A percentile compares a stretch with the other conserved stretches of the same genome.
Conservation (phyloP, 2,329 filamentous ascomycete species). For the Aureobasidium sp. region DNA sequence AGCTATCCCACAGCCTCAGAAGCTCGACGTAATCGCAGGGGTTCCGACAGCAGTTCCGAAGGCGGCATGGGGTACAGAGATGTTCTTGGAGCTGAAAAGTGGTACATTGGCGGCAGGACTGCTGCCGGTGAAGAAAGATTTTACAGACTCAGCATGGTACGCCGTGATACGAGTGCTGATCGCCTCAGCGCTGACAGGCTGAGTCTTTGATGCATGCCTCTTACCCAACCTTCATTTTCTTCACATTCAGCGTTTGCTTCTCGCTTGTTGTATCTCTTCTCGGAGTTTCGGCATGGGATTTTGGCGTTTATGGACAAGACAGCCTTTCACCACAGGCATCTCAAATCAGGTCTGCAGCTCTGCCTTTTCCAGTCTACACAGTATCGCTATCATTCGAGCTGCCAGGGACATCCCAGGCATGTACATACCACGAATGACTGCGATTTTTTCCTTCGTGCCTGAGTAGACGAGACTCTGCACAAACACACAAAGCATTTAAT, state of each 20-base stretch:
- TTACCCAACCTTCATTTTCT: background rate
- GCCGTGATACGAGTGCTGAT: conserved; percentile 65
- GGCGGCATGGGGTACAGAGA: conserved; percentile 65
- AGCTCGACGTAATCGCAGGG: conserved; percentile 43
- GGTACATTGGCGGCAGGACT: conserved; percentile 74
- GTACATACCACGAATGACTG: conserved; percentile 8
- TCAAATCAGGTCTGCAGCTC: background rate
- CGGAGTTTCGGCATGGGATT: background rate
- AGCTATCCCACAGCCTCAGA: conserved; percentile 29
- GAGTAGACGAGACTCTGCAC: background rate
- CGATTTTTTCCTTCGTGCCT: background rate
- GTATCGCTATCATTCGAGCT: conserved; percentile 2
- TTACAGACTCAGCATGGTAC: conserved; percentile 72
- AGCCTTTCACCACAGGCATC: background rate
- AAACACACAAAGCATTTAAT: conserved; percentile 5
- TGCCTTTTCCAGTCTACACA: conserved; percentile 1
- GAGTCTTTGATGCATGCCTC: conserved; percentile 53
- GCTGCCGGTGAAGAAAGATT: conserved; percentile 72
- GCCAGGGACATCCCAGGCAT: background rate
- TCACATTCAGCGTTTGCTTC: background rate
- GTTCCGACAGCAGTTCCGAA: conserved; percentile 68
- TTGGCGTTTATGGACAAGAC: background rate
- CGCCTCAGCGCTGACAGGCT: conserved; percentile 67
- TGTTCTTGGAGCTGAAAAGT: conserved; percentile 65
- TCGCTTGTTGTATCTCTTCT: background rate